Conservation (phyloP, 345 rosid species). For the Physaria fendleri region DNA sequence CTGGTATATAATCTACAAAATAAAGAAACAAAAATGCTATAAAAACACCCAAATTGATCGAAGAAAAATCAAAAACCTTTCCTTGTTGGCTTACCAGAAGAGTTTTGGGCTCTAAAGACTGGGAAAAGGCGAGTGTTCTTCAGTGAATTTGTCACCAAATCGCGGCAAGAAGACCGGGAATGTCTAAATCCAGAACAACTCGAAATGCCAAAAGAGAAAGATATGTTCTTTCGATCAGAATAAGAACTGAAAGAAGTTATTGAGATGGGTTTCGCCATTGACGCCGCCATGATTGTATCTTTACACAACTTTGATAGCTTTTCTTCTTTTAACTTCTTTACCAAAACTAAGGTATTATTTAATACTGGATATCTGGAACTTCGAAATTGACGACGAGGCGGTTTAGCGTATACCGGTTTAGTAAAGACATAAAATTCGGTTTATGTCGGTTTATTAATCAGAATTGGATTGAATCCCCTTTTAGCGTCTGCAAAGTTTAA, state of each 20-base stretch:
- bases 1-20: conserved; percentile 48
- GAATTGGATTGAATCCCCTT: background rate
- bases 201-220: conserved; percentile 30
- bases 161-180: conserved; percentile 24
- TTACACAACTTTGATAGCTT: conserved; percentile 6
- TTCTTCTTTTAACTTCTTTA: no score
- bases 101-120: conserved; percentile 45
- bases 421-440: background rate
- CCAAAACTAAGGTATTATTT: no score
- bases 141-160: conserved; percentile 20
- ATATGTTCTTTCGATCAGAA: conserved; percentile 23
- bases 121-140: conserved; percentile 33
- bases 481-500: background rate
- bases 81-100: conserved; percentile 39
- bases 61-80: background rate
- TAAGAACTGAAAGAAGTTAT: conserved; percentile 18
- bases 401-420: background rate
- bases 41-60: background rate
- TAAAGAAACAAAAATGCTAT: background rate
- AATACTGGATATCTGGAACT: conserved; percentile 2
- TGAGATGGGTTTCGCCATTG: conserved; percentile 33
- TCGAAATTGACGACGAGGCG: conserved; percentile 34
- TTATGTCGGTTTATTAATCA: background rate
- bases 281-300: conserved; percentile 19
- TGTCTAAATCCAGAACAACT: conserved; percentile 26